These are phyloP conservation scores for Otatea glauca DNA, from an alignment of 176 grass and related monocot species.

Conservation along the genomic window DNA sequence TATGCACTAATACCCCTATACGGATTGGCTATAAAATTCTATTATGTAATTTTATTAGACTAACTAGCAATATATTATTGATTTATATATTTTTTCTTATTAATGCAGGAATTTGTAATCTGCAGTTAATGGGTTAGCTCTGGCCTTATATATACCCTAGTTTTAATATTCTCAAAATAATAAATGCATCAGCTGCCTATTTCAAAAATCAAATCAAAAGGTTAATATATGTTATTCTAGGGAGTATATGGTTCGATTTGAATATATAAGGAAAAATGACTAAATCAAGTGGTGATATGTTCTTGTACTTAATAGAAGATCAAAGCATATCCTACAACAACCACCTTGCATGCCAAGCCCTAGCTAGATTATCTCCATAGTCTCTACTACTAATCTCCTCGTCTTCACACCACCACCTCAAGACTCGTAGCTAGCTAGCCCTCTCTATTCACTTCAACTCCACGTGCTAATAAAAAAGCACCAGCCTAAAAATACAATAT, in stretches of 20 bases:
- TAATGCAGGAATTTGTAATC: not conserved
- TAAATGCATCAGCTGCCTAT: not conserved
- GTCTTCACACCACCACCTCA: not conserved
- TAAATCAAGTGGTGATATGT: not conserved
- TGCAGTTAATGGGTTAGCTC: not conserved
- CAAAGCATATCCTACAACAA: not conserved
- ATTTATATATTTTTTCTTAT: not conserved
- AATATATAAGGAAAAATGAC: not conserved
- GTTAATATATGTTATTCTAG: not conserved
- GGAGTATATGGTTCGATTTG: not conserved
- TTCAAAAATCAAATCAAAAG: not conserved
- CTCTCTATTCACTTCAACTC: not conserved
- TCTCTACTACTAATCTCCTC: not conserved
- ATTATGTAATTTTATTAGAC: not conserved
- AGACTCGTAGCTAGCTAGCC: not conserved
- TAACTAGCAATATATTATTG: not conserved
- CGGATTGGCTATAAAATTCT: not conserved
- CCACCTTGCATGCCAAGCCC: not conserved
- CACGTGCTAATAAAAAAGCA: constrained; percentile 35
- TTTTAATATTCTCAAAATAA: not conserved
- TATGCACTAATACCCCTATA: not conserved
- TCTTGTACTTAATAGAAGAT: not conserved
- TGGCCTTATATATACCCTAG: not conserved
- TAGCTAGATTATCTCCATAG: not conserved
- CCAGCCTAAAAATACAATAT: constrained; percentile 21